A percentile compares a stretch with the other conserved stretches of the same genome.
phyloP scores from a whole-genome alignment of 148 eudicot species.

The Nepenthes mirabilis region DNA sequence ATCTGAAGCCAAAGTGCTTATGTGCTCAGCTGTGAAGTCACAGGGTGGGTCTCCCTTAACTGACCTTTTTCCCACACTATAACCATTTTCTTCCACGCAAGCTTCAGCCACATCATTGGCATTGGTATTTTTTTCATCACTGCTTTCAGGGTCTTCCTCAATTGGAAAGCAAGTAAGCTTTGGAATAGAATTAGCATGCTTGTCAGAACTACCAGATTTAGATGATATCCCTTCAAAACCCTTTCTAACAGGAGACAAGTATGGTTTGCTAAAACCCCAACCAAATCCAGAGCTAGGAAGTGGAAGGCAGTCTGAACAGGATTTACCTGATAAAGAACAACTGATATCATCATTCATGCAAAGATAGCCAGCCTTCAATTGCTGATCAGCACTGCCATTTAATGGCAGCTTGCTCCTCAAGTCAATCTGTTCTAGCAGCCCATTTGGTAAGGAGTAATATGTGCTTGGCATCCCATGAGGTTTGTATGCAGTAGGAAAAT shows the following conservation, averaged over 20 bases:
- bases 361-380: constrained; percentile 11
- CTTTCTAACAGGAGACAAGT: constrained; percentile 49
- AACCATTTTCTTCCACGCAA: constrained; percentile 19
- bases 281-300: constrained; percentile 28
- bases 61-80: constrained; percentile 6
- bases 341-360: constrained; percentile 12
- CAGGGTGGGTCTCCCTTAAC: constrained; percentile 33
- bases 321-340: constrained; percentile 23
- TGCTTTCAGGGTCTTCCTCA: constrained; percentile 63
- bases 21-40: constrained; percentile 22
- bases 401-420: constrained; percentile 16
- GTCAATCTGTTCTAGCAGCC: constrained; percentile 38
- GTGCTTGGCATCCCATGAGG: constrained; percentile 21
- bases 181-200: constrained; percentile 44
- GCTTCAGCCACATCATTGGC: constrained; percentile 23
- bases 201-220: constrained; percentile 51
- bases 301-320: constrained; percentile 33
- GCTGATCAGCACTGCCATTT: constrained; percentile 15
- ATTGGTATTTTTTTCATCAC: constrained; percentile 42
- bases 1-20: constrained; percentile 15
- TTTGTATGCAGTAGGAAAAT: constrained; percentile 31
- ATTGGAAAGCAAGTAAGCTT: constrained; percentile 80
- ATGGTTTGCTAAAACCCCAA: constrained; percentile 27
- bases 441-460: constrained; percentile 46
- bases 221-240: constrained; percentile 37